Evolutionary conservation across 139 green algal species (phyloP).

Genomic region (Chlorella sp.): DNA sequence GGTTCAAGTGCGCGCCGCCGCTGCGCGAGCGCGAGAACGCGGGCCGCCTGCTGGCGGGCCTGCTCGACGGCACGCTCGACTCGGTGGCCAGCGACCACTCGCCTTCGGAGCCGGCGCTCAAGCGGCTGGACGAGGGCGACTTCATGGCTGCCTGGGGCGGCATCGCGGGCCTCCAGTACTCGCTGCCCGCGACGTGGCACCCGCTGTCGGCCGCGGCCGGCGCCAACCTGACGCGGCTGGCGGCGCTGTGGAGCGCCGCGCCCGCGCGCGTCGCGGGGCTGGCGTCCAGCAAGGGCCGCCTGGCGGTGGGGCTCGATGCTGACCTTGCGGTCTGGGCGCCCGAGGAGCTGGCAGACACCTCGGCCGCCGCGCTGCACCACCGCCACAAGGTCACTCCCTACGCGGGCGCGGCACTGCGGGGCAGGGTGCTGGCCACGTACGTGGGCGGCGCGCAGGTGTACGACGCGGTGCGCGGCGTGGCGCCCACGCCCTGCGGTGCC

Average conservation of each 20-base stretch:
- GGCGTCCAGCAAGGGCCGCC: constrained; percentile 61
- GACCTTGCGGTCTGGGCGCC: constrained; percentile 93
- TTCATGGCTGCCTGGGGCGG: constrained; percentile 94
- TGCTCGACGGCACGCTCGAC: constrained; percentile 67
- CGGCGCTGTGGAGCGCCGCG: constrained; percentile 27
- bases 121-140: constrained; percentile 80
- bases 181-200: constrained; percentile 84
- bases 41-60: constrained; percentile 47
- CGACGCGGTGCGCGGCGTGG: constrained; percentile 7
- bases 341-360: constrained; percentile 64
- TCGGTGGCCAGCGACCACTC: constrained; percentile 91
- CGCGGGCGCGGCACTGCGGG: constrained; percentile 49
- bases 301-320: constrained; percentile 76
- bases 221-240: background rate
- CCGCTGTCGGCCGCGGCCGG: constrained; percentile 25
- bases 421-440: constrained; percentile 74
- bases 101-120: constrained; percentile 69
- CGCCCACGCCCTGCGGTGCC: constrained; percentile 7
- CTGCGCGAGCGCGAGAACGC: constrained; percentile 70
- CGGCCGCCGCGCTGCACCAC: constrained; percentile 49
- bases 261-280: constrained; percentile 74
- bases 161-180: constrained; percentile 91
- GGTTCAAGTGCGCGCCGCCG: constrained; percentile 87
- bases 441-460: constrained; percentile 71
- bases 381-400: constrained; percentile 81